A percentile compares a stretch with the other conserved stretches of the same genome.
Conservation (phyloP, 768 basidiomycete species). For the Hysterangium stoloniferum region DNA sequence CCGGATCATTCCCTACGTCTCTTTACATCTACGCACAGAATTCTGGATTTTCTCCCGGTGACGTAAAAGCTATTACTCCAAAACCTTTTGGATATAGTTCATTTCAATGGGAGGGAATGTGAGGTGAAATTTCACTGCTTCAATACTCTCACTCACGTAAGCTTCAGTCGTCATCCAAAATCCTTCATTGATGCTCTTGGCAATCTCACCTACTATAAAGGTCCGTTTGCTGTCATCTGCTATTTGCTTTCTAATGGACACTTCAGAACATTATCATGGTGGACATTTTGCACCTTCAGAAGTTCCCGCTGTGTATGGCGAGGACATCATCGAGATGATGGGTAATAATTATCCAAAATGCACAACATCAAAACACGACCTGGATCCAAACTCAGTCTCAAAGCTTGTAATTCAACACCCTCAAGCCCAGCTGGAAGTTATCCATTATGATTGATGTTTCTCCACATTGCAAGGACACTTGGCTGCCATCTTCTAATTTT, state of each 20-base stretch:
- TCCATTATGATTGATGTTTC: too few species aligned
- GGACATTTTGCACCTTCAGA: background rate
- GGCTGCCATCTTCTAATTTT: too few species aligned
- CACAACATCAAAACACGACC: too few species aligned
- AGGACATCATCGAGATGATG: background rate
- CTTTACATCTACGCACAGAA: slow-evolving; percentile 18
- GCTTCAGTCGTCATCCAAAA: background rate
- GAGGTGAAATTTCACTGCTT: too few species aligned
- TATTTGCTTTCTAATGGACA: background rate
- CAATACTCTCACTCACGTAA: background rate
- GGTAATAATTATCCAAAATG: background rate
- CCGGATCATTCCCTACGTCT: slow-evolving; percentile 18
- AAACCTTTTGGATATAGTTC: slow-evolving; percentile 8
- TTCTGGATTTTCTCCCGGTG: background rate
- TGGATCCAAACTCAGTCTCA: too few species aligned
- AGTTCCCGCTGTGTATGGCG: background rate
- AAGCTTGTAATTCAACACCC: too few species aligned
- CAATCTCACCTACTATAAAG: background rate
- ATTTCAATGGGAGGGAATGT: slow-evolving; percentile 1
- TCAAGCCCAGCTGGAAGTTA: too few species aligned
- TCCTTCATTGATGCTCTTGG: background rate
- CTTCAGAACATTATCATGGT: background rate
- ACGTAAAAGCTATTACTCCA: background rate
- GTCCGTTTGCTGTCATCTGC: background rate
- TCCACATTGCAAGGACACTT: too few species aligned